Percentiles rank a stretch among this genome's conserved stretches.
Evolutionary conservation across 2,329 filamentous ascomycete species (phyloP).

Genomic region (Alternaria novae-zelandiae): DNA sequence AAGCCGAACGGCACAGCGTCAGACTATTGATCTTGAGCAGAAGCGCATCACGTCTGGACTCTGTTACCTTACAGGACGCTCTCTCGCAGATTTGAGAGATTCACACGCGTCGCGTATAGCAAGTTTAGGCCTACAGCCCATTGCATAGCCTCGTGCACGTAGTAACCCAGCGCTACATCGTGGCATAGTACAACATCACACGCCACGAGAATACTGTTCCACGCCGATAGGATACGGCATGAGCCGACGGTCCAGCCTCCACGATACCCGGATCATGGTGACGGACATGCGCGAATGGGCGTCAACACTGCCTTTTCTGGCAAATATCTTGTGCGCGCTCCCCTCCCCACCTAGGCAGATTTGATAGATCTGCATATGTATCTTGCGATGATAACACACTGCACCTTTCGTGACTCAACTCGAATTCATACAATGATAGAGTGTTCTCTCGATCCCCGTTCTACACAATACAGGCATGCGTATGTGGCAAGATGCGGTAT

Average conservation of each 20-base stretch:
- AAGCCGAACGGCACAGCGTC: neutral
- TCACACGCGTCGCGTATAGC: neutral
- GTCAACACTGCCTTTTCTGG: neutral
- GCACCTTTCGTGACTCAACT: neutral
- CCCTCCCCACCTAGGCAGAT: neutral
- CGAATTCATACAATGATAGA: neutral
- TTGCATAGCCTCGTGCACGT: slow-evolving; percentile 3
- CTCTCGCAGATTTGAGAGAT: neutral
- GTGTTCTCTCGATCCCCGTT: neutral
- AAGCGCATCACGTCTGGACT: neutral
- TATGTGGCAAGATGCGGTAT: neutral
- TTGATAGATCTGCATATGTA: neutral
- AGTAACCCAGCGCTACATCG: slow-evolving; percentile 7
- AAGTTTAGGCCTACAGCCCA: neutral
- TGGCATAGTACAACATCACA: slow-evolving; percentile 3
- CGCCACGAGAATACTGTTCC: neutral
- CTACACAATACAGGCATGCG: neutral
- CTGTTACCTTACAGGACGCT: neutral
- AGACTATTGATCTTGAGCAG: neutral
- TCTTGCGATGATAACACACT: neutral
- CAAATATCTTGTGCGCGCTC: neutral
- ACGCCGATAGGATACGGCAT: neutral
- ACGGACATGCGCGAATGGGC: neutral
- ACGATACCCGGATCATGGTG: neutral
- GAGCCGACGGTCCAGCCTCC: neutral